Base-by-base conservation (phyloP, 768 basidiomycete species). In the Tricholoma terreum region DNA sequence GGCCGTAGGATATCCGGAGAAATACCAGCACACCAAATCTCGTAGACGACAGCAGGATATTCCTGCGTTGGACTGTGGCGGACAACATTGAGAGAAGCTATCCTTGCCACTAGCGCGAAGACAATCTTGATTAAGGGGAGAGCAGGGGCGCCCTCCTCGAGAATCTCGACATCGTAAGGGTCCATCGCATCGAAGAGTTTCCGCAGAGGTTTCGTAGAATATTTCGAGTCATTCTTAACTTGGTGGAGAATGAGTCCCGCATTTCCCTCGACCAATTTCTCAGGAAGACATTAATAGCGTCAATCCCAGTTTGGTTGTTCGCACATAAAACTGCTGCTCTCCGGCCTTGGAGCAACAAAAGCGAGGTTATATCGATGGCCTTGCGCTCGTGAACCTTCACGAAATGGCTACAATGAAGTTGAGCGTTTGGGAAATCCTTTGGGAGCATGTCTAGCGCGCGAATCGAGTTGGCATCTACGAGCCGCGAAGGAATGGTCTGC, bases 351-450 rank as follows among this genome's bases (percentile, higher is more conserved):
- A 62, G 50, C 14, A 34, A 34, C 35, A 51, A 52, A 11, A 71
- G 62, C 45, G 56, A 64, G 43, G 62, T 30, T 35, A 45, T 40
- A 52, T 66, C 58, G 21, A 70, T 57, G 17, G 58, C 55, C 15
- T 48, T 48, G 27, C 53, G 59, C 36, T 71, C 55, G 46, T 67
- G 58, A 10, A 68, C 65, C 51, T 69, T 68, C 61, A 73, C 59
- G 43, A 65, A 70, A 57, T 73, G 71, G 45, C 63, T 72, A 62
- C 71, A 73, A 55, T 71, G 63, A 34, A 71, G 60, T n/a, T 38
- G 34, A 19, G 61, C 53, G 11, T 64, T 36, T 6, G 19, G 42
- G 55, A 71, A 71, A n/a, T 55, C 58, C 4, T 60, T 50, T 21
- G 5, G 22, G 24, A 69, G 34, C 17, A 4, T 50, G 31, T 42